Percentiles rank a stretch among this genome's conserved stretches.
Evolutionary conservation across 2,329 filamentous ascomycete genomes (phyloP).

Genomic region (Cadophora malorum): DNA sequence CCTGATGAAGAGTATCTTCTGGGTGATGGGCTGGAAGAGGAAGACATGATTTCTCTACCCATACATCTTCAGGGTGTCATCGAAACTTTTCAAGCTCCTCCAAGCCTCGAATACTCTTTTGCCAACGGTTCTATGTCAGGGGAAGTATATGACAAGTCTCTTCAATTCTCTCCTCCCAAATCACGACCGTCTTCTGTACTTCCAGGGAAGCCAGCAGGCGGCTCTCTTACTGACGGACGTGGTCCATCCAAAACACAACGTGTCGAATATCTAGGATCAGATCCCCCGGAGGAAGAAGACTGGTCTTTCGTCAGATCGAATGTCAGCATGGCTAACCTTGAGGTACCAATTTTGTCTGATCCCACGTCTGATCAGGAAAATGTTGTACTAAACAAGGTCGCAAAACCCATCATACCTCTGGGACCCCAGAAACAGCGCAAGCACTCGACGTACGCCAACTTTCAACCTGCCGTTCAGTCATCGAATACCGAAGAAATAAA

Average conservation of each 20-base stretch:
- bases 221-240: constrained; percentile 27
- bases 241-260: constrained; percentile 23
- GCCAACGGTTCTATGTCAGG: constrained; percentile 25
- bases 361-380: background rate
- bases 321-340: background rate
- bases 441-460: background rate
- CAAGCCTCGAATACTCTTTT: constrained; percentile 32
- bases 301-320: constrained; percentile 36
- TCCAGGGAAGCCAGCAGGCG: constrained; percentile 4
- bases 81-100: constrained; percentile 34
- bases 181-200: constrained; percentile 11
- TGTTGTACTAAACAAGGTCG: background rate
- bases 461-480: background rate
- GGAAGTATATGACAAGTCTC: constrained; percentile 41
- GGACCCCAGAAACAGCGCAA: constrained; percentile 14
- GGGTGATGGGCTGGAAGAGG: constrained; percentile 37
- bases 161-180: constrained; percentile 41
- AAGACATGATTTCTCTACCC: constrained; percentile 38
- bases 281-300: constrained; percentile 34
- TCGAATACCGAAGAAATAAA: background rate
- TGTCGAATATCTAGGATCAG: background rate
- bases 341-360: background rate
- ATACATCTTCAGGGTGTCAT: constrained; percentile 24
- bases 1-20: constrained; percentile 40
- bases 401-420: constrained; percentile 11